These are phyloP conservation scores for Vigna mungo DNA, from an alignment of 306 rosid species.

Conservation along the genomic window DNA sequence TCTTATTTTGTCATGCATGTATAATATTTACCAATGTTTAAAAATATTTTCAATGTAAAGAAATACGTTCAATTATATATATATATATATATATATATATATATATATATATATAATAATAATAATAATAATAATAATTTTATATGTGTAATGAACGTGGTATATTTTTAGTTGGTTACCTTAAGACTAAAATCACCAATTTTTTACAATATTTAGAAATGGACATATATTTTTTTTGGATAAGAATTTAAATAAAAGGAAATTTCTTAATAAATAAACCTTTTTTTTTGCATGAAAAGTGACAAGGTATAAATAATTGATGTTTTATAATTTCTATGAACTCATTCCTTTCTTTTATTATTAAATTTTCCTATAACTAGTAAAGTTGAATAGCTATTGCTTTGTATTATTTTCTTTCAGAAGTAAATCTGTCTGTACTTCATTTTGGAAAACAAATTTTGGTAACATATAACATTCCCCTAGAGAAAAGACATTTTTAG, in stretches of 20 bases:
- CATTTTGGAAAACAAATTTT: not conserved
- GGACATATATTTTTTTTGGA: not conserved
- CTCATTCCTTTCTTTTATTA: not conserved
- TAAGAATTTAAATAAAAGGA: not conserved
- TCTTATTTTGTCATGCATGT: not conserved
- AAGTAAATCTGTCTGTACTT: not conserved
- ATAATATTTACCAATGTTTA: constrained; percentile 16
- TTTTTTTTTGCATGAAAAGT: not conserved
- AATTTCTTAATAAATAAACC: not conserved
- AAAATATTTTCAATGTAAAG: not conserved
- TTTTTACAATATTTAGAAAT: not conserved
- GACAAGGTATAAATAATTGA: not conserved
- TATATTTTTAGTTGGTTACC: not conserved
- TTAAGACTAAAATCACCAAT: not conserved
- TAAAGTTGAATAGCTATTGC: not conserved
- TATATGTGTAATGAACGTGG: too few species aligned
- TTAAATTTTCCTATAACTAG: not conserved
- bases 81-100: too few species aligned
- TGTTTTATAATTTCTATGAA: not conserved
- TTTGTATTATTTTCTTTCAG: not conserved
- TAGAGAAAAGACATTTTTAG: not conserved
- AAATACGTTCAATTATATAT: not conserved
- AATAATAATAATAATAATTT: too few species aligned
- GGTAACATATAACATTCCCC: not conserved
- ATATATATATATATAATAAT: too few species aligned